Base-by-base conservation (phyloP, 768 basidiomycete genomes). In the Pulveroboletus sp. region DNA sequence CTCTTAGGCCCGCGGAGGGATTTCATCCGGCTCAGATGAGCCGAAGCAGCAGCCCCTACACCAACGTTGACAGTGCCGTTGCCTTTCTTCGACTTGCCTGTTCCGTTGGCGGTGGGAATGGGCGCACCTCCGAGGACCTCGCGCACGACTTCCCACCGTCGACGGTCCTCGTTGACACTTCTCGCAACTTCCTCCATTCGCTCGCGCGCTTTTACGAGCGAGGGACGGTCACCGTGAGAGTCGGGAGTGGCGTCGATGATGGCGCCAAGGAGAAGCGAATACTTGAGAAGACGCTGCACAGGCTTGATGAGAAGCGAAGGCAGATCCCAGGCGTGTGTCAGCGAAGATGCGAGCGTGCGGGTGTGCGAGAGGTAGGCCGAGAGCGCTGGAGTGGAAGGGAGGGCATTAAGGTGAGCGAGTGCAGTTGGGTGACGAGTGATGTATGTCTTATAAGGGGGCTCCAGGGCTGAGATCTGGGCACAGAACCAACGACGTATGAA, bases 271-370 rank as follows among this genome's bases (percentile, higher is more conserved):
- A 99, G 78, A 8, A 98, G 79, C 0, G 90, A 83, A 63, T 99
- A 99, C 65, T 97, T 98, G 56, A 97, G 82, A 47, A 97, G 78
- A 14, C 95, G 83, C 63, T 98, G 96, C 4, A 99, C 92, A 31
- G 96, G 96, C 69, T 98, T 97, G 69, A 99, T 97, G 53, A 99
- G 84, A 35, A 97, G 79, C 0, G 92, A 93, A 6, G 90, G 77
- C 26, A 99, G 81, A 65, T 99, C 95, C 86, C 92, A 93, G 3
- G 92, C 89, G 60, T 91, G 85, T 0, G 90, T 88, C 11, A 88
- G 76, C 21, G 80, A 77, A 2, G 83, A 78, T 1, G 88, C 84
- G 33, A 86, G 73, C 10, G 72, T 75, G 51, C 80, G 78, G 15
- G 86, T 87, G 32, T 82, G 80, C 9, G 76, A 66, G 40, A 89